These are phyloP conservation scores for Cladosporium velox DNA, from an alignment of 2,329 filamentous ascomycete species.

Conservation along the genomic window DNA sequence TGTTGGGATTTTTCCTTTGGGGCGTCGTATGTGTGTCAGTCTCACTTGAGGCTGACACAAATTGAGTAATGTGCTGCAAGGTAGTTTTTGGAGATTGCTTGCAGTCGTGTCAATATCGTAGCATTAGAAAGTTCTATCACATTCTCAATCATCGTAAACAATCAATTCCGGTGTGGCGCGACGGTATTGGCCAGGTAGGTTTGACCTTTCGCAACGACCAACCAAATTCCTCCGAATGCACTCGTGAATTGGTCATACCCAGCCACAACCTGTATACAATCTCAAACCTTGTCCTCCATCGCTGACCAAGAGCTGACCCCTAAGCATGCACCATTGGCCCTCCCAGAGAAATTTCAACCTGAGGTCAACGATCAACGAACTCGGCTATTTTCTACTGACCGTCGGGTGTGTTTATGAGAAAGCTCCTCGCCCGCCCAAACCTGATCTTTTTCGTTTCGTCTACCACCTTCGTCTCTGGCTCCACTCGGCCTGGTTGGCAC, in stretches of 20 bases:
- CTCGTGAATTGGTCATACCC: not conserved
- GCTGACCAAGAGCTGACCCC: not conserved
- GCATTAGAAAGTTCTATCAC: not conserved
- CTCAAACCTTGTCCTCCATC: not conserved
- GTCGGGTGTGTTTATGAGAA: not conserved
- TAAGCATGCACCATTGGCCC: not conserved
- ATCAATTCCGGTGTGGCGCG: not conserved
- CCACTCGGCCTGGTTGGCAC: not conserved
- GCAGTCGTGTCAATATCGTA: not conserved
- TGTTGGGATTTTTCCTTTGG: not conserved
- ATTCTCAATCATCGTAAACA: not conserved
- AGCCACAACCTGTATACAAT: not conserved
- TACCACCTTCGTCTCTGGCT: not conserved
- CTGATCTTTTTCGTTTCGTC: not conserved
- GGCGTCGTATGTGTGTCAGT: not conserved
- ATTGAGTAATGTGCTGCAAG: not conserved
- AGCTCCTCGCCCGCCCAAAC: not conserved
- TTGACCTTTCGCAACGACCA: not conserved
- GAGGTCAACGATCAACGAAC: not conserved
- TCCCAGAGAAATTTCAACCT: not conserved
- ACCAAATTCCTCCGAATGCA: not conserved
- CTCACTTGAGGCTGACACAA: not conserved
- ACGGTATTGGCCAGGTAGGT: no score
- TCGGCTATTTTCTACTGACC: not conserved
- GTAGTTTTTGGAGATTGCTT: not conserved